Evolutionary conservation across 805 yeast genomes (phyloP), one percentile per base, ranked within the genome.

Genomic region (Ogataea henricii): DNA sequence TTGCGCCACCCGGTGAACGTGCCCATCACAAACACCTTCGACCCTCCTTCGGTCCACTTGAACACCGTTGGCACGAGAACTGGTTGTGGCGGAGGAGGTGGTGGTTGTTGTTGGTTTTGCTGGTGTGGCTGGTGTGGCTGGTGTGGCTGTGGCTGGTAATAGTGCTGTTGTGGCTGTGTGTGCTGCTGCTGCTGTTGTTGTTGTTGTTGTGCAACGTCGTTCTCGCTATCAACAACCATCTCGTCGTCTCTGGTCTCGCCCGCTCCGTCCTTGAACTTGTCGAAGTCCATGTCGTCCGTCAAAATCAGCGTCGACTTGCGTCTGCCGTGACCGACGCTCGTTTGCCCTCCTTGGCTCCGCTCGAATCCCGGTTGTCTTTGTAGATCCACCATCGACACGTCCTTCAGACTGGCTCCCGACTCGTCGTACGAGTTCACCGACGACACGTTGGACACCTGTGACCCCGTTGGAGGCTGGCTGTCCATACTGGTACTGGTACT

Each of bases 1-100:
- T 91, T 92, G 56, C 97, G 76, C 98, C 99, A 94, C 3, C 96
- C 97, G 0, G 99, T 94, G 69, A 92, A 92, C 0, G 97, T 87
- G 42, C 99, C 99, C 29, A 97, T 94, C 12, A 92, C 96, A 65
- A 90, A 94, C 2, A 94, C 98, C 59, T 87, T 87, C 42, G 80
- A 80, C 51, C 99, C 99, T n/a, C 98, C 98, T 67, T 92, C 96
- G 14, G 82, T 83, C 99, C 99, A 92, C 54, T 81, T 82, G 48
- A 90, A 85, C 47, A 85, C 90, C 1, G 89, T 74, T 1, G 83
- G 83, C 33, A 66, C 64, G 29, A 67, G 47, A 3, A 54, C 53
- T 9, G 65, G 63, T 21, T 59, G 65, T 5, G 56, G 56, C 6
- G 57, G 51, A 16, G 34, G 49, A 12, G 43, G 47, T 8, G 45